Conservation (phyloP, 2,329 filamentous ascomycete species). For the Aspergillus sojae region DNA sequence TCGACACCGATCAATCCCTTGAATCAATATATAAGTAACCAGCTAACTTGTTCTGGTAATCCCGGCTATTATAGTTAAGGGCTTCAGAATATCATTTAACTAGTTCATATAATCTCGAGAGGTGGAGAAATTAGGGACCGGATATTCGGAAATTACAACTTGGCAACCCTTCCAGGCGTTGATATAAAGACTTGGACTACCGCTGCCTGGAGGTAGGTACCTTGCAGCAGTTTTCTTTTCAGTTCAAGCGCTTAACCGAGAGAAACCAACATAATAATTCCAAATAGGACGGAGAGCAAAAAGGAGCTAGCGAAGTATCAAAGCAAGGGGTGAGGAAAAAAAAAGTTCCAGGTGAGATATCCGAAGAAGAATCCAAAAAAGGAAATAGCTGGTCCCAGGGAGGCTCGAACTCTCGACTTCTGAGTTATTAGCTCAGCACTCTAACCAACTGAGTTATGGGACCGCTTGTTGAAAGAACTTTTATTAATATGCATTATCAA, state of each 20-base stretch:
- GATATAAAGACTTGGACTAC: background rate
- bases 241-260: background rate
- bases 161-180: background rate
- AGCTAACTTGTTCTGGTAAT: background rate
- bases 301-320: background rate
- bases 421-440: conserved; percentile 8
- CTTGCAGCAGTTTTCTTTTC: background rate
- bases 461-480: background rate
- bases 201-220: background rate
- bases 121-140: background rate
- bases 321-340: background rate
- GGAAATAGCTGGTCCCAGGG: background rate
- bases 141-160: conserved; percentile 11
- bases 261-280: background rate
- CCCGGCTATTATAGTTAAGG: no score
- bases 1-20: background rate
- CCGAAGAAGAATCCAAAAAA: background rate
- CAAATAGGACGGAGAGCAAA: no score
- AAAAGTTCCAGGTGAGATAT: background rate
- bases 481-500: background rate
- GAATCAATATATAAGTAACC: background rate
- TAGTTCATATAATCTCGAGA: background rate
- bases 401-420: conserved; percentile 8
- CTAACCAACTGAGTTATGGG: conserved; percentile 6
- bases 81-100: background rate